Evolutionary conservation across 208 protist species (phyloP).

Genomic region (Tritrichomonas foetus): DNA sequence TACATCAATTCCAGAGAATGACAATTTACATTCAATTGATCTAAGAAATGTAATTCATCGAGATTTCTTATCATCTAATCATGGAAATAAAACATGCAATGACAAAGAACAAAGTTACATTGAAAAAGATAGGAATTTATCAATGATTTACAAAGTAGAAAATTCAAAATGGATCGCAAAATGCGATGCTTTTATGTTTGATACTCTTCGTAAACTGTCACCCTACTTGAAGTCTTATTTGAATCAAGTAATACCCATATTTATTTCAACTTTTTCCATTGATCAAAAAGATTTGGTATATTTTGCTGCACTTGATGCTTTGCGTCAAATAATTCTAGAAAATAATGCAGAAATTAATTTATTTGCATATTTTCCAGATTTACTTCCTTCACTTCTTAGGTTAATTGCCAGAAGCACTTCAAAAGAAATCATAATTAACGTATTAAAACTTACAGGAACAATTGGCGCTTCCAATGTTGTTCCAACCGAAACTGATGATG

Average conservation of each 20-base stretch:
- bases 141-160: background rate
- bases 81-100: too few relatives aligned
- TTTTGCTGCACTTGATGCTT: background rate
- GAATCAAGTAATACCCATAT: background rate
- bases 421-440: background rate
- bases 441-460: background rate
- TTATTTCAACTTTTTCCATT: background rate
- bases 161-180: background rate
- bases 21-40: background rate
- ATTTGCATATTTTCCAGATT: background rate
- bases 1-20: background rate
- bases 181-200: background rate
- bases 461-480: background rate
- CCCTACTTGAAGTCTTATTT: background rate
- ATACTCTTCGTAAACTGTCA: background rate
- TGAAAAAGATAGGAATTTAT: background rate
- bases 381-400: background rate
- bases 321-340: background rate
- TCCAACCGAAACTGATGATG: background rate
- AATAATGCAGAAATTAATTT: background rate
- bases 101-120: too few relatives aligned
- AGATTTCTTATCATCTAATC: background rate
- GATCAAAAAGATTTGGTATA: background rate
- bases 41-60: background rate
- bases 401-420: background rate